A percentile compares a stretch with the other conserved stretches of the same genome.
Conservation (phyloP, 148 eudicot species). For the Chenopodium album region DNA sequence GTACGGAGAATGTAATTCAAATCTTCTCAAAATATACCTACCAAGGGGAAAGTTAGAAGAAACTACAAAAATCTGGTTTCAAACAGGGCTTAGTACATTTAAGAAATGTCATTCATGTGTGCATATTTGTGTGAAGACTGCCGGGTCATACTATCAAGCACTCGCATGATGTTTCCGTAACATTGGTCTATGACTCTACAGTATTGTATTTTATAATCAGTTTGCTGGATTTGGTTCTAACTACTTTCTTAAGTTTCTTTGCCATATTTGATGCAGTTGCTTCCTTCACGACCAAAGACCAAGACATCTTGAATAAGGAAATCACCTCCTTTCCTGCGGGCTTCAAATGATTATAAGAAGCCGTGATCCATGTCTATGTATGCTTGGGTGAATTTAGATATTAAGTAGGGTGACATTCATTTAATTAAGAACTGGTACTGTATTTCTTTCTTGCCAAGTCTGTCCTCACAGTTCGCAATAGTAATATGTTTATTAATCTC, state of each 20-base stretch:
- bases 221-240: not conserved
- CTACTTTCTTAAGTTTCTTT: not conserved
- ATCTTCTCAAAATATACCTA: not conserved
- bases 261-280: conserved; percentile 54
- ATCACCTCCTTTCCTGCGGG: conserved; percentile 13
- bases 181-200: not conserved
- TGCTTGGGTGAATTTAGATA: not conserved
- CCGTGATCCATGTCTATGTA: conserved; percentile 19
- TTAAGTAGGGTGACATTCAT: conserved; percentile 22
- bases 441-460: conserved; percentile 11
- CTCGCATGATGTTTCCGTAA: not conserved
- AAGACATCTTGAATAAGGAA: conserved; percentile 48
- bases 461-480: conserved; percentile 7
- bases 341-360: conserved; percentile 21
- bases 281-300: conserved; percentile 70
- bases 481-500: conserved; percentile 22
- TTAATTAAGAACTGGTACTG: conserved; percentile 12
- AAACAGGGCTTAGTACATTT: not conserved
- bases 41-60: not conserved
- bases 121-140: not conserved
- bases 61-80: not conserved
- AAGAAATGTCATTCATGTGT: not conserved
- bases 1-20: not conserved
- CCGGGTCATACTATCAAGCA: not conserved
- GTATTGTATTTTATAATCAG: not conserved